These are phyloP conservation scores for Coprinopsis sp. DNA, from an alignment of 768 basidiomycete species.

Conservation along the genomic window DNA sequence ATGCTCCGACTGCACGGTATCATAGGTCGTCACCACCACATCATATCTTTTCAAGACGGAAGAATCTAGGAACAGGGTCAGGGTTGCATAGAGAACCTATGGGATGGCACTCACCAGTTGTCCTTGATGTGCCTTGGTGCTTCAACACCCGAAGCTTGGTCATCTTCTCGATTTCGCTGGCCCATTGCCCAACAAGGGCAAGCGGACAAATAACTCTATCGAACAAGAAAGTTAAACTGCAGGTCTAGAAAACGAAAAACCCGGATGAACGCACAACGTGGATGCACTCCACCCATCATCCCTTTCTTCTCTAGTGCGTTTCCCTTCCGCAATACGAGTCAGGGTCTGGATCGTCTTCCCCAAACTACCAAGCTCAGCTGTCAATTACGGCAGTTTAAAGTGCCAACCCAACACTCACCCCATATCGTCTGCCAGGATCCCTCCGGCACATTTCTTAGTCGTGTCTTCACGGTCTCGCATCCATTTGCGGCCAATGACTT, in stretches of 20 bases:
- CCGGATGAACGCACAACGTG: constrained; percentile 54
- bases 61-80: constrained; percentile 42
- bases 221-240: constrained; percentile 1
- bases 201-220: constrained; percentile 83
- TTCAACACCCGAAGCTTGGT: constrained; percentile 65
- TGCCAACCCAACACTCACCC: constrained; percentile 42
- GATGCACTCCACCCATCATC: constrained; percentile 66
- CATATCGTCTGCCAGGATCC: constrained; percentile 91
- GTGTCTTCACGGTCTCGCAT: constrained; percentile 76
- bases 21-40: constrained; percentile 86
- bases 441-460: constrained; percentile 69
- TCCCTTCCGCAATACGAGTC: constrained; percentile 80
- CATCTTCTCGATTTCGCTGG: constrained; percentile 74
- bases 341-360: constrained; percentile 93
- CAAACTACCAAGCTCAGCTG: constrained; percentile 37
- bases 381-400: background rate
- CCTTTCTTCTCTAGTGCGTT: constrained; percentile 63
- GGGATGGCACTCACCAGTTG: constrained; percentile 48
- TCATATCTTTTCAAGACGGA: constrained; percentile 47
- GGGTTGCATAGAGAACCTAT: background rate
- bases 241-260: background rate
- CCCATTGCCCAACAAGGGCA: constrained; percentile 89
- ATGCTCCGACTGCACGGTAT: constrained; percentile 78
- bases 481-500: constrained; percentile 82
- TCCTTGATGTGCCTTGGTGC: constrained; percentile 77